phyloP scores from a whole-genome alignment of 2,329 filamentous ascomycete species.

The Venturia effusa region DNA sequence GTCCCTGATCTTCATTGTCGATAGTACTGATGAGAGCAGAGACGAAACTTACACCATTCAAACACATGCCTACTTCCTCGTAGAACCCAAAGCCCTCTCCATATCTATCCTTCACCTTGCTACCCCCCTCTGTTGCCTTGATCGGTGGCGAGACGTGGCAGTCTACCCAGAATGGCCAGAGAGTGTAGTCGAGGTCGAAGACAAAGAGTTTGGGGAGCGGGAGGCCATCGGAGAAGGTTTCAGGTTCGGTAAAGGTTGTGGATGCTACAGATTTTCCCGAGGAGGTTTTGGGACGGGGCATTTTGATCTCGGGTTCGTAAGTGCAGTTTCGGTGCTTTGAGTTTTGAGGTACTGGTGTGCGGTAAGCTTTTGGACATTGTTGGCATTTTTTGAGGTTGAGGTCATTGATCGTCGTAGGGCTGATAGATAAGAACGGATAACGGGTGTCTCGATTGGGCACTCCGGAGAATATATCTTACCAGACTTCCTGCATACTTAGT shows the following conservation, averaged over 20 bases:
- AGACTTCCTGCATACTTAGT: no score
- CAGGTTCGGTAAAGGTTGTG: neutral
- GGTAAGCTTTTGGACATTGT: no score
- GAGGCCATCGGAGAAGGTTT: slow-evolving; percentile 51
- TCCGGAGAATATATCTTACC: no score
- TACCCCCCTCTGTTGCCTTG: slow-evolving; percentile 34
- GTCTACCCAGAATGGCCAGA: slow-evolving; percentile 99
- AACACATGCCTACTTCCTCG: slow-evolving; percentile 30
- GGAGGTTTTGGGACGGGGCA: slow-evolving; percentile 1
- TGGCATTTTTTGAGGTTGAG: neutral
- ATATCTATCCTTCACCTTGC: slow-evolving; percentile 40
- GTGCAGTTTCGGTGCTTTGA: neutral
- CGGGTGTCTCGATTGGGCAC: neutral
- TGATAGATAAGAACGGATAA: neutral
- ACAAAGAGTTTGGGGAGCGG: slow-evolving; percentile 76
- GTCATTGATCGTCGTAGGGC: neutral
- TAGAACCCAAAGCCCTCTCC: slow-evolving; percentile 38
- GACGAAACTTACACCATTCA: slow-evolving; percentile 24
- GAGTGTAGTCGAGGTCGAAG: slow-evolving; percentile 94
- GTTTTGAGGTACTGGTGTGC: neutral
- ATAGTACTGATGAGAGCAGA: neutral
- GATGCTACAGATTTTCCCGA: neutral
- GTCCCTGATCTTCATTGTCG: neutral
- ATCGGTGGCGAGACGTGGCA: slow-evolving; percentile 76
- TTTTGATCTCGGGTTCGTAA: neutral